These are phyloP conservation scores for Irpex sp. DNA, from an alignment of 1,284 basidiomycete species.

Conservation along the genomic window DNA sequence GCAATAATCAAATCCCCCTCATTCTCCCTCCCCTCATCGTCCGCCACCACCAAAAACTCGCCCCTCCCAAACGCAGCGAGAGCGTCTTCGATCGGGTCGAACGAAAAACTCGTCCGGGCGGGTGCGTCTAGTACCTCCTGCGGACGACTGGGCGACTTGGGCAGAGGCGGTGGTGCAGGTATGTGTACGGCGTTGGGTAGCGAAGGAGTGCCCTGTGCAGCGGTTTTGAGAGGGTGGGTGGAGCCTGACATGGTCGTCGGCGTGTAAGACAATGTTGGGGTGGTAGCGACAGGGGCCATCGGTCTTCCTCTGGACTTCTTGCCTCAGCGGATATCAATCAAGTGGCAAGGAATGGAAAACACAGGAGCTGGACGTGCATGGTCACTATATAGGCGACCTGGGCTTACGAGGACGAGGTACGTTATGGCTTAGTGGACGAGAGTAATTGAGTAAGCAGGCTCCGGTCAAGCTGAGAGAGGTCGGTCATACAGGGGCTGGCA, in stretches of 20 bases:
- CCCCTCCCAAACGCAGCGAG: constrained; percentile 75
- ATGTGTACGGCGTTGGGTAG: constrained; percentile 8
- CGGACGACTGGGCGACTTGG: constrained; percentile 20
- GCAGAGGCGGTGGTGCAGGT: constrained; percentile 13
- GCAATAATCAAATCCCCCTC: constrained; percentile 93
- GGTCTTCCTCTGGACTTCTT: too few species aligned
- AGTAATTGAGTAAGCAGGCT: not conserved
- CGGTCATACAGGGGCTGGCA: not conserved
- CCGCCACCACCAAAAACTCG: constrained; percentile 93
- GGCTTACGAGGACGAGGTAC: not conserved
- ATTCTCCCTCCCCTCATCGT: constrained; percentile 90
- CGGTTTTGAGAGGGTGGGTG: constrained; percentile 6
- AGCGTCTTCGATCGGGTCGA: constrained; percentile 77
- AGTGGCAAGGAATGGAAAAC: too few species aligned
- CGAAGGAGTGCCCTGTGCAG: constrained; percentile 6
- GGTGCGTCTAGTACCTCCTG: constrained; percentile 20
- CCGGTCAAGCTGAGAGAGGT: not conserved
- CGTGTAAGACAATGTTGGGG: constrained; percentile 4
- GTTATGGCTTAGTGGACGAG: not conserved
- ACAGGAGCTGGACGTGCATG: not conserved
- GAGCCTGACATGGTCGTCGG: constrained; percentile 4
- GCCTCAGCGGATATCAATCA: too few species aligned
- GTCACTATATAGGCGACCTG: not conserved
- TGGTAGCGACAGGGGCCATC: constrained; percentile 14
- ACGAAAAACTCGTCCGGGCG: constrained; percentile 28